phyloP scores from a whole-genome alignment of 345 rosid species.

The Odontarrhena argentea region DNA sequence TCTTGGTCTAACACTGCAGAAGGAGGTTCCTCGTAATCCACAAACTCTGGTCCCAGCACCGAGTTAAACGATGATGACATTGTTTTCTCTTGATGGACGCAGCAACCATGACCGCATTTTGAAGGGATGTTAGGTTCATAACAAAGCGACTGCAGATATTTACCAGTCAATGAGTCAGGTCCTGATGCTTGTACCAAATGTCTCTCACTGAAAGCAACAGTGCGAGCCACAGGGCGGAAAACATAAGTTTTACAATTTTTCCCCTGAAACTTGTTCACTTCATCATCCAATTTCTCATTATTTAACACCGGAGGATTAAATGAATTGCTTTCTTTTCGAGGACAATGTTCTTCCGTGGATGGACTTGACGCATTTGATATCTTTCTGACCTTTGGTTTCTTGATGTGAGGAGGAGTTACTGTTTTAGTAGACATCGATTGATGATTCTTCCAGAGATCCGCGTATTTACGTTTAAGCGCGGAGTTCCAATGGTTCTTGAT shows the following conservation, averaged over 20 bases:
- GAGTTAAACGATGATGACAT: conserved; percentile 38
- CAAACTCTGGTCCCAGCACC: conserved; percentile 76
- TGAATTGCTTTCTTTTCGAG: conserved; percentile 48
- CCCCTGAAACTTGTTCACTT: conserved; percentile 43
- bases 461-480: conserved; percentile 52
- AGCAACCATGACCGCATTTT: conserved; percentile 69
- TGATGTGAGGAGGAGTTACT: conserved; percentile 36
- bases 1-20: conserved; percentile 59
- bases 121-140: conserved; percentile 59
- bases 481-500: conserved; percentile 91
- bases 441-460: background rate
- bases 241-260: conserved; percentile 46
- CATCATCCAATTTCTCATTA: conserved; percentile 32
- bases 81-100: conserved; percentile 39
- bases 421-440: conserved; percentile 13
- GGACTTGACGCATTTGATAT: conserved; percentile 48
- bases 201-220: conserved; percentile 61
- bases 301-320: conserved; percentile 39
- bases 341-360: conserved; percentile 59
- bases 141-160: conserved; percentile 53
- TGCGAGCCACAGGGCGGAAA: conserved; percentile 62
- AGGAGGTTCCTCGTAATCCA: conserved; percentile 57
- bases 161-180: conserved; percentile 51
- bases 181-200: conserved; percentile 47
- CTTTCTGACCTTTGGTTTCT: conserved; percentile 42